Percentiles rank a stretch among this genome's conserved stretches.
Conservation (phyloP, 2,329 filamentous ascomycete genomes). For the Monilinia fructigena region DNA sequence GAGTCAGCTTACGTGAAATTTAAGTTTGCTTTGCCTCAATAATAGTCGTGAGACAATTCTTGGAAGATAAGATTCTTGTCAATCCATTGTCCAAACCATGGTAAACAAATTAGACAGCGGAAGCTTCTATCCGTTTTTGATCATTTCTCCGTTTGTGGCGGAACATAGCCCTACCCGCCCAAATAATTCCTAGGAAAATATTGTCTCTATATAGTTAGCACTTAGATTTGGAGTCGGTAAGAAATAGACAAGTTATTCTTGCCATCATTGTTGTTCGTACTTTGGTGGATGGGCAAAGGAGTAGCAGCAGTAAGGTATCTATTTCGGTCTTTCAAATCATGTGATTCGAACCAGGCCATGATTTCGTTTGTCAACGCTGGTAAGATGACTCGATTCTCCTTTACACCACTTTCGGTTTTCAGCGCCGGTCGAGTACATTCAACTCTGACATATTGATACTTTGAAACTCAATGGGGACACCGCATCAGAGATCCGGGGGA, state of each 20-base stretch:
- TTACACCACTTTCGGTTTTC: constrained; percentile 1
- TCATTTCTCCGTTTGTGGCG: background rate
- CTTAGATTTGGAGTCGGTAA: background rate
- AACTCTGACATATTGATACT: too few species aligned
- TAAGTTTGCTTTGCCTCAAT: background rate
- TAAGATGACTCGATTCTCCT: background rate
- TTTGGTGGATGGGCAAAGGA: background rate
- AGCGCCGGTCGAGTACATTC: background rate
- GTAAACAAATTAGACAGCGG: background rate
- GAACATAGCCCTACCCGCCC: constrained; percentile 17
- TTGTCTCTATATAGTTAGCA: constrained; percentile 4
- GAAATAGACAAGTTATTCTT: background rate
- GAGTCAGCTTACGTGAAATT: constrained; percentile 16
- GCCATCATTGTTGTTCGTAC: background rate
- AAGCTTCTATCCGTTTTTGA: background rate
- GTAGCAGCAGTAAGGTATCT: background rate
- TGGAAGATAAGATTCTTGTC: too few species aligned
- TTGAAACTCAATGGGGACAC: too few species aligned
- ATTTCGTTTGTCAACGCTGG: background rate
- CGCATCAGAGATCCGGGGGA: background rate
- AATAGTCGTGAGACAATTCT: background rate
- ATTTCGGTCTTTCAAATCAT: background rate
- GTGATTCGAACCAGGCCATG: background rate
- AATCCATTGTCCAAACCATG: background rate
- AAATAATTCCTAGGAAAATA: background rate